Base-by-base conservation (phyloP, 768 basidiomycete genomes). In the Gloeopeniophorella convolvens region DNA sequence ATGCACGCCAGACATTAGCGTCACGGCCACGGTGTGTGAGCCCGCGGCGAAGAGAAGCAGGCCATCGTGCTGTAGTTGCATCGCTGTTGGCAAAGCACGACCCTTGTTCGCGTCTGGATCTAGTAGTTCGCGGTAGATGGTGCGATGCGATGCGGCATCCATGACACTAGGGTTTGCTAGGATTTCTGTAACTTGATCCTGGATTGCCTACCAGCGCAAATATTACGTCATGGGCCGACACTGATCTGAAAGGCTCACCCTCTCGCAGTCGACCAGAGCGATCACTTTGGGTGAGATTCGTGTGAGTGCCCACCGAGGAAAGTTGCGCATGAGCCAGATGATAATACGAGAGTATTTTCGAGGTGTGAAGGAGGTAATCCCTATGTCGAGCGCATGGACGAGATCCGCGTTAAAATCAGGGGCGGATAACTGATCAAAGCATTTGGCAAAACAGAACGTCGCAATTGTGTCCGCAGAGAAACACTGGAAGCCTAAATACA, bases 381-480 rank as follows among this genome's bases (percentile, higher is more conserved):
- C 61, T 3, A 43, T 50, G 39, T 68, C 63, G 28, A 72, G 64
- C 28, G 62, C 61, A 11, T 64, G 30, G 12, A 73, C 51, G 12
- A 73, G 47, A 6, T 68, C 67, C 15, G 67, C 60, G 12, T 58
- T 56, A 50, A 76, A 75, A 8, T 62, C 60, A 4, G 62, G 63
- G 32, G 49, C 57, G 18, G 65, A 61, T 11, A 73, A 59, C 9
- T 66, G 61, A 39, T 69, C 59, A 24, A 64, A 51, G 20, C 60
- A 67, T 24, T 62, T 58, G 12, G 66, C 65, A 44, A 75, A 74
- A 55, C 68, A 69, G 54, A 73, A 72, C 5, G 67, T 62, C 9
- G 72, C 63, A 42, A 76, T 70, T 42, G 72, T 68, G 54, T 75
- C 75, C 51, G 73, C 58, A 9, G 72, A 66, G 12, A 67, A 62